Evolutionary conservation across 2,329 filamentous ascomycete species (phyloP).

Genomic region (Fusarium gaditjirri): DNA sequence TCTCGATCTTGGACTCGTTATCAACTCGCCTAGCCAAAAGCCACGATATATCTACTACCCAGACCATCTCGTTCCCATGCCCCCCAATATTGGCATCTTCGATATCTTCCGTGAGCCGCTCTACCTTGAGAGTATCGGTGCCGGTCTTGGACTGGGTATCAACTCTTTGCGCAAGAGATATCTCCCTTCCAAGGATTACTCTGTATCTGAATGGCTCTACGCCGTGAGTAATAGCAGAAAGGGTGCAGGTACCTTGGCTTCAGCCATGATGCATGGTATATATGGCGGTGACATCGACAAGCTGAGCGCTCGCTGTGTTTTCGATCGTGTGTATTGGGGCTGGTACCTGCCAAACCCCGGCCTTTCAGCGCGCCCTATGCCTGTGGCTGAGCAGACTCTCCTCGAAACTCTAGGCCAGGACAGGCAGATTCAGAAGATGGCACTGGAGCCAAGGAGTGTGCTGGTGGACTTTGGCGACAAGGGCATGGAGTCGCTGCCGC

Average conservation of each 20-base stretch:
- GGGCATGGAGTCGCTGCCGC: constrained; percentile 72
- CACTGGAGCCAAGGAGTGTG: constrained; percentile 45
- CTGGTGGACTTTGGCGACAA: constrained; percentile 54
- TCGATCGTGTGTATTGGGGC: constrained; percentile 48
- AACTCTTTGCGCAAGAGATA: constrained; percentile 35
- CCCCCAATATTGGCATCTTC: constrained; percentile 44
- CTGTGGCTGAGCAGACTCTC: constrained; percentile 45
- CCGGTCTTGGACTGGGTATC: constrained; percentile 41
- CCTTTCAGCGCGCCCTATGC: constrained; percentile 57
- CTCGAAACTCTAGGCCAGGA: constrained; percentile 46
- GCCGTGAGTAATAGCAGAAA: constrained; percentile 44
- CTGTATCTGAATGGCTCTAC: constrained; percentile 52
- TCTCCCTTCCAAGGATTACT: constrained; percentile 46
- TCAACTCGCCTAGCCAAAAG: constrained; percentile 61
- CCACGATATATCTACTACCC: constrained; percentile 87
- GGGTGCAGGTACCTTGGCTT: constrained; percentile 77
- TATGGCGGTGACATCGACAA: constrained; percentile 90
- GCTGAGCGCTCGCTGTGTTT: constrained; percentile 75
- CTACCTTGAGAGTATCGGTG: constrained; percentile 47
- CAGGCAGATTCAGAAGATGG: constrained; percentile 46
- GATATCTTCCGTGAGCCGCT: constrained; percentile 48
- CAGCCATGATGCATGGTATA: constrained; percentile 84
- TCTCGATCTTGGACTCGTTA: constrained; percentile 51
- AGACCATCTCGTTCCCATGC: constrained; percentile 66
- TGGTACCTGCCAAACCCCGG: constrained; percentile 44